Conservation (phyloP, 78 protist genomes). For the Corallochytrium limacisporum region DNA sequence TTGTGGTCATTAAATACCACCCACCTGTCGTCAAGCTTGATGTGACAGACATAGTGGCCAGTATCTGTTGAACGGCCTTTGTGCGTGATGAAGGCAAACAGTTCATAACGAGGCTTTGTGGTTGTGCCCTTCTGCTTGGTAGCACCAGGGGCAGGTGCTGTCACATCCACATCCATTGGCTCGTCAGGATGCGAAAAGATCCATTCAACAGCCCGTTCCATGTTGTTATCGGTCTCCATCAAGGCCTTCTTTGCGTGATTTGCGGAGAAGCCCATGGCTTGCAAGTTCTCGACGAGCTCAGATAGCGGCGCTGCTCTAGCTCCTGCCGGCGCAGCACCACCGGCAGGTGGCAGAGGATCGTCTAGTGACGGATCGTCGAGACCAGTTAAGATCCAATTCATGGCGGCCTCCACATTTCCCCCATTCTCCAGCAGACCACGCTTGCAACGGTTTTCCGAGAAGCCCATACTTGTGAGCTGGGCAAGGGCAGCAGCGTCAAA, state of each 20-base stretch:
- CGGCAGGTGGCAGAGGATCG: too few relatives aligned
- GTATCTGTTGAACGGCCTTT: slow-evolving; percentile 54
- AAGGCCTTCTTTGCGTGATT: slow-evolving; percentile 35
- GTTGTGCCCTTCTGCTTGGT: background rate
- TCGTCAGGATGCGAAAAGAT: slow-evolving; percentile 58
- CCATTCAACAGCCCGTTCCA: slow-evolving; percentile 84
- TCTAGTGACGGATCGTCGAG: too few relatives aligned
- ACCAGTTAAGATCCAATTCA: too few relatives aligned
- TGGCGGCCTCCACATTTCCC: background rate
- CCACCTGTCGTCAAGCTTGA: slow-evolving; percentile 56
- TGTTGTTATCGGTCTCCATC: slow-evolving; percentile 25
- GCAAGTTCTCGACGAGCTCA: too few relatives aligned
- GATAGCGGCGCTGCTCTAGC: too few relatives aligned
- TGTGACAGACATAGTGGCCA: slow-evolving; percentile 88
- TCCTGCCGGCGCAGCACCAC: too few relatives aligned
- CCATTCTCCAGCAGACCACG: slow-evolving; percentile 26
- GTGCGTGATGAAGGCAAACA: slow-evolving; percentile 70
- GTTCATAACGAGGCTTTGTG: too few relatives aligned
- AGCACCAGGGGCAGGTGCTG: background rate
- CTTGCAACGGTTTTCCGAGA: slow-evolving; percentile 23
- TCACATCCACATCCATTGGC: slow-evolving; percentile 19
- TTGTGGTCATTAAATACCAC: slow-evolving; percentile 72
- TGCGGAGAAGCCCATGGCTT: background rate
- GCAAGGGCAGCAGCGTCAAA: background rate
- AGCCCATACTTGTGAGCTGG: slow-evolving; percentile 57